Conservation (phyloP, 2,329 filamentous ascomycete species). For the Acarospora socialis region DNA sequence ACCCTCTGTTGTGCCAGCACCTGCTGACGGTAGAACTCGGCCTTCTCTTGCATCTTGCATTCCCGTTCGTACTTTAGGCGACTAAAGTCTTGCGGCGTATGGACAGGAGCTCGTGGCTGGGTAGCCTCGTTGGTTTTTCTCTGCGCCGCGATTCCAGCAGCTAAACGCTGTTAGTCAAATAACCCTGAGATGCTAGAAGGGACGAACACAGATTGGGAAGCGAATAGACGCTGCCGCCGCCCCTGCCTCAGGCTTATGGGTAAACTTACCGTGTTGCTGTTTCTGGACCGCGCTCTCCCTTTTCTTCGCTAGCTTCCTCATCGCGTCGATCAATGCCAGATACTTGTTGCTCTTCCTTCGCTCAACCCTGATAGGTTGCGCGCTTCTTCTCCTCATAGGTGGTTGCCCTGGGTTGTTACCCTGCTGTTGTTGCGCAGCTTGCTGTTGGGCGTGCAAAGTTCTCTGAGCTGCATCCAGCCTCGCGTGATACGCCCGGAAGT, state of each 20-base stretch:
- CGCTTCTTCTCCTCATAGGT: constrained; percentile 52
- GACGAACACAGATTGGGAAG: too few species aligned
- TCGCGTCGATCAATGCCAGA: constrained; percentile 77
- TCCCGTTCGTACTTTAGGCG: constrained; percentile 79
- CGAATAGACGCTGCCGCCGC: too few species aligned
- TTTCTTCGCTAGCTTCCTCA: constrained; percentile 92
- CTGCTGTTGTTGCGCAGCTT: constrained; percentile 33
- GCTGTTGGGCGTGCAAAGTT: constrained; percentile 42
- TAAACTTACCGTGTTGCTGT: constrained; percentile 56
- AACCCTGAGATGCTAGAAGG: not conserved
- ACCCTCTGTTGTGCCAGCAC: constrained; percentile 42
- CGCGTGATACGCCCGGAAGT: constrained; percentile 65
- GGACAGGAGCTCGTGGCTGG: constrained; percentile 41
- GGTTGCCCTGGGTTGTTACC: constrained; percentile 39
- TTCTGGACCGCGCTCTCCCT: constrained; percentile 75
- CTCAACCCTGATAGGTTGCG: constrained; percentile 68
- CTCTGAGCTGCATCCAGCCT: constrained; percentile 49
- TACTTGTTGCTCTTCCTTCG: constrained; percentile 75
- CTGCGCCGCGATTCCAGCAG: constrained; percentile 58
- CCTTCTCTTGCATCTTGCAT: constrained; percentile 44
- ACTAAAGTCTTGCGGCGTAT: constrained; percentile 85
- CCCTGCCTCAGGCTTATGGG: too few species aligned
- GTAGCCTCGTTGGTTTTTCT: constrained; percentile 64
- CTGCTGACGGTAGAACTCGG: constrained; percentile 49
- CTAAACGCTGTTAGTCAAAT: constrained; percentile 20